Percentiles rank a stretch among this genome's conserved stretches.
Evolutionary conservation across 2,329 filamentous ascomycete species (phyloP).

Genomic region (Aureobasidium zeae): DNA sequence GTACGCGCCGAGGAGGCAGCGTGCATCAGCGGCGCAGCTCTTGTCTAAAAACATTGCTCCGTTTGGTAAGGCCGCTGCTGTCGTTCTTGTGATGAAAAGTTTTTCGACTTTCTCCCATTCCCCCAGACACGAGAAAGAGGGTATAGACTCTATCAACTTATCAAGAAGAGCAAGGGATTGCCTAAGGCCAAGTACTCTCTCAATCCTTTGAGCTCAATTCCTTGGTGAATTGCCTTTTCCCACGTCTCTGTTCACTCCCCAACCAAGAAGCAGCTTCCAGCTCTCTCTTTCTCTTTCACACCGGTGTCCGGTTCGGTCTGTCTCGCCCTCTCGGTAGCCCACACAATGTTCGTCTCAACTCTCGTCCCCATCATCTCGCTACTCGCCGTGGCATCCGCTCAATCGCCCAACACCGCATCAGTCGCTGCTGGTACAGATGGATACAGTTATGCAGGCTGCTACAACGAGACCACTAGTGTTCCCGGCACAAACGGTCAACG

Average conservation of each 20-base stretch:
- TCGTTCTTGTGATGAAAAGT: constrained; percentile 8
- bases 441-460: constrained; percentile 50
- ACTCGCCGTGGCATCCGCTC: constrained; percentile 18
- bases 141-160: too few species aligned
- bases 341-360: constrained; percentile 2
- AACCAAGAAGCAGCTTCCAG: too few species aligned
- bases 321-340: not conserved
- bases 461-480: constrained; percentile 44
- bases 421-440: constrained; percentile 16
- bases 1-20: not conserved
- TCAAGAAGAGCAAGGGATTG: not conserved
- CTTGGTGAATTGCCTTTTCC: not conserved
- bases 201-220: too few species aligned
- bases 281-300: not conserved
- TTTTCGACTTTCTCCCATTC: constrained; percentile 1
- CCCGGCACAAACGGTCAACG: constrained; percentile 32
- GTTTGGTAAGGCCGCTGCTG: constrained; percentile 2
- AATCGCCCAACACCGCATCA: constrained; percentile 18
- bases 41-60: not conserved
- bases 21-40: not conserved
- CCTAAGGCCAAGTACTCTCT: constrained; percentile 1
- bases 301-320: not conserved
- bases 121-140: not conserved
- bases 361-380: constrained; percentile 16
- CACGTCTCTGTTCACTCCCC: not conserved